Base-by-base conservation (phyloP, 495 filamentous ascomycete species). In the Emericellopsis terricola region DNA sequence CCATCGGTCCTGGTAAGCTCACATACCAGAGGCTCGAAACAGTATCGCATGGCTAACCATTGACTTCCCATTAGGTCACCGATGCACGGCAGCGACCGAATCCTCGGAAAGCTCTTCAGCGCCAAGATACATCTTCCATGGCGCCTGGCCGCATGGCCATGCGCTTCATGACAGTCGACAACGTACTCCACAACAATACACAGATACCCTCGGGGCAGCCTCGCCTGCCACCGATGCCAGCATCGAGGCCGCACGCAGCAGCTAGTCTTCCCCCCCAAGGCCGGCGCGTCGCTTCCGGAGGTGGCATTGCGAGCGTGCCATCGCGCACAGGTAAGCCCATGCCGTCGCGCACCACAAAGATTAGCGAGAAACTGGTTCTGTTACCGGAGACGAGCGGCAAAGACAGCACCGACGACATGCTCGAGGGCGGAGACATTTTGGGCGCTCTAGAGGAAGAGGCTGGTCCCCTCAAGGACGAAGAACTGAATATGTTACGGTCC, bases 151-250 rank as follows among this genome's bases (percentile, higher is more conserved):
- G 47, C 18, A 37, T 42, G 19, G 58, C 69, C 28, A 85, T 77
- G 39, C 82, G 85, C 30, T 74, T 89, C 51, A 81, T 97, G 43
- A 91, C 82, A 9, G 91, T 99, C 47, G 89, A 99, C 54, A 94
- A 84, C 46, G 76, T 96, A 38, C 74, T 99, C 3, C 84, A 91
- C 54, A 81, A 91, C 57, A 73, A 84, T 37, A 91, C 82, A 21
- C 86, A 99, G 44, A 82, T 99, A 4, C 91, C 89, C 14, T 96
- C 89, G 0, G 85, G 81, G 52, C 86, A 96, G 53, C 81, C 84
- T 26, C 75, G 89, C 3, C 65, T 72, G 14, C 79, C 82, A 0
- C 69, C 76, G 15, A 64, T 65, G 10, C 19, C 33, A 26, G 13
- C 33, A 7, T 57, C 53, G 11, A 62, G 68, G 39, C 66, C 76